Conservation (phyloP, 306 rosid genomes). For the Corylus americana region DNA sequence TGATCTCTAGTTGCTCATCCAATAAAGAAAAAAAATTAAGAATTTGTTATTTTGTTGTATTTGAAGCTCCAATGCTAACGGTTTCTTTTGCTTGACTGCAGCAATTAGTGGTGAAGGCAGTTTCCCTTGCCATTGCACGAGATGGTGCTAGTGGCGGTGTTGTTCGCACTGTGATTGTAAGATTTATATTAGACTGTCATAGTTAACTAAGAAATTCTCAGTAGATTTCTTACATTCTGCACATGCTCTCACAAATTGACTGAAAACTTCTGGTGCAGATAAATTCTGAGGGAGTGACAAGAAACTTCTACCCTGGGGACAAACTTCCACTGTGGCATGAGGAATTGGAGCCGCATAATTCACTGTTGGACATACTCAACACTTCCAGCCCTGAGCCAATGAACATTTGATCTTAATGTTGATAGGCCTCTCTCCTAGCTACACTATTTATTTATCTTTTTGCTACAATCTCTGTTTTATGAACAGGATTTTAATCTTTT, state of each 20-base stretch:
- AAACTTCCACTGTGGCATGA: conserved; percentile 89
- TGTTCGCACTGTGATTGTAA: conserved; percentile 88
- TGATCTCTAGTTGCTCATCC: background rate
- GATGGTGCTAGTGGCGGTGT: conserved; percentile 99
- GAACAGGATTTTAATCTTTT: conserved; percentile 1
- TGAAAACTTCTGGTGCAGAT: conserved; percentile 53
- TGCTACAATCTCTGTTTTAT: conserved; percentile 3
- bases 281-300: conserved; percentile 86
- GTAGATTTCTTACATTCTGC: background rate
- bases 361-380: conserved; percentile 72
- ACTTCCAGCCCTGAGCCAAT: conserved; percentile 69
- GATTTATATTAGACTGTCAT: conserved; percentile 13
- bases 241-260: background rate
- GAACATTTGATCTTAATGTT: conserved; percentile 46
- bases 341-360: conserved; percentile 78
- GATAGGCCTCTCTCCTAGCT: conserved; percentile 14
- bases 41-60: background rate
- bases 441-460: conserved; percentile 6
- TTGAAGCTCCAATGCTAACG: conserved; percentile 20
- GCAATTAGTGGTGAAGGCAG: conserved; percentile 91
- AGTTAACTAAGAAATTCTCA: background rate
- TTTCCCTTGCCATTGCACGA: conserved; percentile 94
- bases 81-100: conserved; percentile 28
- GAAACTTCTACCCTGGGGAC: conserved; percentile 81
- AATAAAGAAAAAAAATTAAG: no score